These are phyloP conservation scores for Linderniella brevidens DNA, from an alignment of 257 asterid genomes.

Conservation along the genomic window DNA sequence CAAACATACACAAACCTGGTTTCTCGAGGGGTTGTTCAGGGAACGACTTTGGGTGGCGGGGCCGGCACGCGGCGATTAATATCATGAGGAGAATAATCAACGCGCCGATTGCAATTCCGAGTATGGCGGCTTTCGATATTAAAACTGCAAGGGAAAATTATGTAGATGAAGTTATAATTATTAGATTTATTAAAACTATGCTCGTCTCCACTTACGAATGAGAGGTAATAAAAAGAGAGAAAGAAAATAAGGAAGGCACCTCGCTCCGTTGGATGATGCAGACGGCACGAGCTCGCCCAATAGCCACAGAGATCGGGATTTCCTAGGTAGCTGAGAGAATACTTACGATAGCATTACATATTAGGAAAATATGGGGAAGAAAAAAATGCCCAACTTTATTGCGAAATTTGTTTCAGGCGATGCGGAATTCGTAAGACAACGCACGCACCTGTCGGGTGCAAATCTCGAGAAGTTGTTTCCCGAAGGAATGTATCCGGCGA, in stretches of 20 bases:
- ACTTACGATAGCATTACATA: neutral
- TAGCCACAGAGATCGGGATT: slow-evolving; percentile 79
- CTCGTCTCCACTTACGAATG: slow-evolving; percentile 1
- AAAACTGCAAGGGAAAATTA: slow-evolving; percentile 24
- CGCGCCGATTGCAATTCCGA: slow-evolving; percentile 84
- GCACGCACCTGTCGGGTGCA: slow-evolving; percentile 64
- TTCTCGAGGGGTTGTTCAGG: slow-evolving; percentile 55
- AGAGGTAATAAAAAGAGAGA: neutral
- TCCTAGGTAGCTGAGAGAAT: slow-evolving; percentile 47
- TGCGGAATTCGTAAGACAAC: too few species aligned
- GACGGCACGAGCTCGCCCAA: slow-evolving; percentile 55
- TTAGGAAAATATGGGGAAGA: neutral
- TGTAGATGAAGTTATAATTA: neutral
- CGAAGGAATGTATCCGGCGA: slow-evolving; percentile 63
- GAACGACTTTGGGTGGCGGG: slow-evolving; percentile 39
- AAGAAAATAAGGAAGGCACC: slow-evolving; percentile 18
- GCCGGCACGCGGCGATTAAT: slow-evolving; percentile 68
- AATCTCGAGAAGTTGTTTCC: slow-evolving; percentile 87
- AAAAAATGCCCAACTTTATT: neutral
- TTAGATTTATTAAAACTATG: too few species aligned
- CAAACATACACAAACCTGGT: slow-evolving; percentile 41
- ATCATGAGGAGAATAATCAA: slow-evolving; percentile 71
- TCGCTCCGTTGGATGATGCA: slow-evolving; percentile 39
- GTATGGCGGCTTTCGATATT: slow-evolving; percentile 85
- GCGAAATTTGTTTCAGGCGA: too few species aligned